Evolutionary conservation across 2,329 filamentous ascomycete species (phyloP), one percentile per base, ranked within the genome.

Genomic region (Phyllosticta citriasiana): DNA sequence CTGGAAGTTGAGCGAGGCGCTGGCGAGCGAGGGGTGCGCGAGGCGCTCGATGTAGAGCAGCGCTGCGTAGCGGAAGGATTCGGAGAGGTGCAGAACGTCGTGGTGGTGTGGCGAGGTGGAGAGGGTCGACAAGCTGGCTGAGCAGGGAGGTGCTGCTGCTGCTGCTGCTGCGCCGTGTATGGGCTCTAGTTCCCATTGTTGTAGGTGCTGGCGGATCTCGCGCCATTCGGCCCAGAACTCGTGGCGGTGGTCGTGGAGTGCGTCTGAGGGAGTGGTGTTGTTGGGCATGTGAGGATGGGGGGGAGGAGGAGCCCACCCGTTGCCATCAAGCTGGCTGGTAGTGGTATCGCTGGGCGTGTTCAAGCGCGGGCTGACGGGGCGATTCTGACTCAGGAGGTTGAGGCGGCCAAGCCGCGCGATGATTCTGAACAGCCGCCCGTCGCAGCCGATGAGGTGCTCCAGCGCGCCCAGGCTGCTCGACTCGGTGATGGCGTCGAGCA

Each of bases 41-140:
- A 97, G 84, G 4, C 92, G 88, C 76, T 96, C 91, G 9, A 88
- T 92, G 77, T 96, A 97, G 10, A 97, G 82, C 35, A 97, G 81
- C 0, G 91, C 92, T 0, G 91, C 87, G 72, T 94, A 91, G 19
- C 92, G 88, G 80, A 96, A 97, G 10, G 88, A 88, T 73, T 96
- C 91, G 22, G 89, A 95, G 57, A 96, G 87, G 68, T 91, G 89
- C 35, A 86, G 82, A 10, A 96, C 79, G 65, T 95, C 91, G 24
- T 85, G 76, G 71, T 94, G 88, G 7, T 80, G 80, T 9, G 82
- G 77, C 0, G 71, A 70, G 5, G 3, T 30, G 27, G 27, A 30
- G 61, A 72, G 67, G 7, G 65, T 63, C 12, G 61, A 64, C 9
- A 69, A 62, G 47, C 66, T 67, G 24, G 64, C 66, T 22, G 51